Conservation (phyloP, 148 eudicot species). For the Spergularia bocconei region DNA sequence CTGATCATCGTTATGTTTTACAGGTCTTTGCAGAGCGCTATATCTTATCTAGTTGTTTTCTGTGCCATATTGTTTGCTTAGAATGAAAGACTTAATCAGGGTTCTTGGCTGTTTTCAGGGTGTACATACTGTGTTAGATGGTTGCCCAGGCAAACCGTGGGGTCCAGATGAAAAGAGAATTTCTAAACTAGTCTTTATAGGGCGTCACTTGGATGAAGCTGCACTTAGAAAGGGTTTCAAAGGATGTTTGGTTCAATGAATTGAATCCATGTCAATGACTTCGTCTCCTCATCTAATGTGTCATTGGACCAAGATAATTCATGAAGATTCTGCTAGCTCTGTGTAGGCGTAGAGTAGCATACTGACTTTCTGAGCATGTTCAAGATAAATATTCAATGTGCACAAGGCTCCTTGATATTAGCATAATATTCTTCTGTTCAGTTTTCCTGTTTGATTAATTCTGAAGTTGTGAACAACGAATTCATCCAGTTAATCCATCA, state of each 20-base stretch:
- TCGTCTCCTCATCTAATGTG: not conserved
- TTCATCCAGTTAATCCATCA: too few relatives aligned
- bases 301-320: not conserved
- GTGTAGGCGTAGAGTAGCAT: not conserved
- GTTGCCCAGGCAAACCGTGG: slow-evolving; percentile 90
- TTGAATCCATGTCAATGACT: not conserved
- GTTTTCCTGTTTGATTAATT: not conserved
- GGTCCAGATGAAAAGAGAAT: slow-evolving; percentile 72
- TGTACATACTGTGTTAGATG: slow-evolving; percentile 78
- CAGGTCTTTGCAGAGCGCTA: slow-evolving; percentile 46
- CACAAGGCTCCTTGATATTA: not conserved
- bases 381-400: not conserved
- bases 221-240: slow-evolving; percentile 75
- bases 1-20: slow-evolving; percentile 69
- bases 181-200: slow-evolving; percentile 83
- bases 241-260: slow-evolving; percentile 60
- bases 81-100: not conserved
- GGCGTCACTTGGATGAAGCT: slow-evolving; percentile 79
- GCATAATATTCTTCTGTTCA: not conserved
- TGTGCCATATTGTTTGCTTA: not conserved
- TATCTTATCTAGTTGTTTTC: not conserved
- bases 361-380: not conserved
- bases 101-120: slow-evolving; percentile 49
- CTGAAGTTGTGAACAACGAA: too few relatives aligned
- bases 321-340: slow-evolving; percentile 1